These are phyloP conservation scores for Leccinum disarticulatum DNA, from an alignment of 768 basidiomycete species.

Conservation along the genomic window DNA sequence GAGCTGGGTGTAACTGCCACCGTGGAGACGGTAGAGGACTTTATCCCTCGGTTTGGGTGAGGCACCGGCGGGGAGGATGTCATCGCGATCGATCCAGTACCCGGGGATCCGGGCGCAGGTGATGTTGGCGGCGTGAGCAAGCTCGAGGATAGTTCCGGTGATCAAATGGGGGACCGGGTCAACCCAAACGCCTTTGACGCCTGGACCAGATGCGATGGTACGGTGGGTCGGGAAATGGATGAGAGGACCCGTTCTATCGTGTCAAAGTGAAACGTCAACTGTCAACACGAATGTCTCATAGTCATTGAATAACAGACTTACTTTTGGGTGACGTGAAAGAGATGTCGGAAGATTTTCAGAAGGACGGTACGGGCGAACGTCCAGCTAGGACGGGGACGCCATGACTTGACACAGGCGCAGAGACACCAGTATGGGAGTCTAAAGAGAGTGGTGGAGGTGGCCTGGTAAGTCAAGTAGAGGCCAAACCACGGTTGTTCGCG, in stretches of 20 bases:
- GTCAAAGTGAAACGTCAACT: not conserved
- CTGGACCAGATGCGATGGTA: conserved; percentile 20
- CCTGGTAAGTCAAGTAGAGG: conserved; percentile 23
- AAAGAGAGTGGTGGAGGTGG: conserved; percentile 19
- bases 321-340: conserved; percentile 20
- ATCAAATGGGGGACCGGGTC: conserved; percentile 34
- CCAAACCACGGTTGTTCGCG: conserved; percentile 15
- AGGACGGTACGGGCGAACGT: conserved; percentile 23
- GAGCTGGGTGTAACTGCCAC: conserved; percentile 28
- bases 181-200: conserved; percentile 36
- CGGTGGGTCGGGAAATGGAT: conserved; percentile 21
- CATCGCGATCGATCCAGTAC: conserved; percentile 35
- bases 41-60: conserved; percentile 31
- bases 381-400: conserved; percentile 28
- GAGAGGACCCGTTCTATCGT: conserved; percentile 20
- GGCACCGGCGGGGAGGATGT: conserved; percentile 15
- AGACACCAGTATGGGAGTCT: conserved; percentile 28
- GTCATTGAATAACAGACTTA: conserved; percentile 7
- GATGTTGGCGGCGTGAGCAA: conserved; percentile 32
- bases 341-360: conserved; percentile 20
- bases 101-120: conserved; percentile 32
- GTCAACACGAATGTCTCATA: not conserved
- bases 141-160: conserved; percentile 27
- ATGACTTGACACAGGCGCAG: conserved; percentile 17
- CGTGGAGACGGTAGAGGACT: conserved; percentile 36